Evolutionary conservation across 1,139 yeast genomes (phyloP).

Genomic region (Geotrichum phurueaensis): DNA sequence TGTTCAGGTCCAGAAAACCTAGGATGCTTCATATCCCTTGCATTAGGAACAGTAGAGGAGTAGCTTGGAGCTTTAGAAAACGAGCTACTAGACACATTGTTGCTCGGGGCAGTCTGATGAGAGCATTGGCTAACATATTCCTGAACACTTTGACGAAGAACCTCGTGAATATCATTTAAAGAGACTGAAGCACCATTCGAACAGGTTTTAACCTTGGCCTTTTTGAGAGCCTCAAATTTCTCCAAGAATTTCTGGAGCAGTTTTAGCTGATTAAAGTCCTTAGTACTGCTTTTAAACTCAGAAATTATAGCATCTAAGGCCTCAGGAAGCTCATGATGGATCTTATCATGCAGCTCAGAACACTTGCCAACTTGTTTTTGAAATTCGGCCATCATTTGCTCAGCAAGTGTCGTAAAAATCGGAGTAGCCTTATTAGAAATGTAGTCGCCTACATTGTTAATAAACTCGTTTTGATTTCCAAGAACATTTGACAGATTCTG

Average conservation of each 20-base stretch:
- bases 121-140: background rate
- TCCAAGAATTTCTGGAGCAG: background rate
- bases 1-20: background rate
- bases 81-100: background rate
- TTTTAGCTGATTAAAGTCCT: background rate
- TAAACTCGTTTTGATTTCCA: constrained; percentile 8
- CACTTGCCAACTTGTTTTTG: background rate
- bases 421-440: constrained; percentile 2
- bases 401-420: constrained; percentile 2
- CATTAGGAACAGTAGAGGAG: too few relatives aligned
- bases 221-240: background rate
- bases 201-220: background rate
- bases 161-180: constrained; percentile 1
- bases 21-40: background rate
- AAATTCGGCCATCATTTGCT: constrained; percentile 7
- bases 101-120: background rate
- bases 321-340: constrained; percentile 2
- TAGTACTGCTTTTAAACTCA: background rate
- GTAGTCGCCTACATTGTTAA: constrained; percentile 7
- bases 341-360: constrained; percentile 2
- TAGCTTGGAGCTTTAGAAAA: too few relatives aligned
- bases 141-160: background rate
- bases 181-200: background rate
- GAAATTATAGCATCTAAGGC: constrained; percentile 3
- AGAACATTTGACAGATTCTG: background rate